Evolutionary conservation across 75 land plant genomes (phyloP), one percentile per base, ranked within the genome.

Genomic region (Gnetum montanum): DNA sequence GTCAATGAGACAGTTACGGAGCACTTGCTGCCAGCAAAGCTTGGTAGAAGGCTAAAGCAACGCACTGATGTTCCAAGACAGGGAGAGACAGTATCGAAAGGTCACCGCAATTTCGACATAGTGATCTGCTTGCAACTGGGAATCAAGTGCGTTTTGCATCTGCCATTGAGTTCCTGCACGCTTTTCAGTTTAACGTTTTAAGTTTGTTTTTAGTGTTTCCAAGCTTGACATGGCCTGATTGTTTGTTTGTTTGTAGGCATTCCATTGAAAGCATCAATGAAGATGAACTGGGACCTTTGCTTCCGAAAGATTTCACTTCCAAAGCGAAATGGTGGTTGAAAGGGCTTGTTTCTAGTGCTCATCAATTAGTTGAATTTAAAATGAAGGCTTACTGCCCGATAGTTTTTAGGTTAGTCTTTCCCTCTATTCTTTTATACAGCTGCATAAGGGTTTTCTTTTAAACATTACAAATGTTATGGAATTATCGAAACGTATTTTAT

Each of bases 371-470:
- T n/a, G 86, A 82, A n/a, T 82, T 82, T 46, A 79, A 56, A 57
- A 79, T 83, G 86, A 82, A 78, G 55, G 86, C 78, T 49, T 82
- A 78, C 63, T 82, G 86, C 57, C 86, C 86, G 0, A 60, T 70
- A 63, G 86, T 82, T 53, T 82, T 82, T 72, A 82, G 85, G 85
- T 81, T 6, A 40, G 58, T 12, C 50, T 2, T 62, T 45, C 23
- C 46, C 12, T 24, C n/a, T n/a, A n/a, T n/a, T n/a, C n/a, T n/a
- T n/a, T n/a, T n/a, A n/a, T n/a, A n/a, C n/a, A n/a, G n/a, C n/a
- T n/a, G n/a, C n/a, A n/a, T n/a, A n/a, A n/a, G n/a, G n/a, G n/a
- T n/a, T n/a, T n/a, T n/a, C n/a, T n/a, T n/a, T n/a, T n/a, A n/a
- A n/a, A n/a, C n/a, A n/a, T n/a, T n/a, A n/a, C n/a, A n/a, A n/a